A percentile compares a stretch with the other conserved stretches of the same genome.
Conservation (phyloP, 139 green algal genomes). For the Eudorina sp. region DNA sequence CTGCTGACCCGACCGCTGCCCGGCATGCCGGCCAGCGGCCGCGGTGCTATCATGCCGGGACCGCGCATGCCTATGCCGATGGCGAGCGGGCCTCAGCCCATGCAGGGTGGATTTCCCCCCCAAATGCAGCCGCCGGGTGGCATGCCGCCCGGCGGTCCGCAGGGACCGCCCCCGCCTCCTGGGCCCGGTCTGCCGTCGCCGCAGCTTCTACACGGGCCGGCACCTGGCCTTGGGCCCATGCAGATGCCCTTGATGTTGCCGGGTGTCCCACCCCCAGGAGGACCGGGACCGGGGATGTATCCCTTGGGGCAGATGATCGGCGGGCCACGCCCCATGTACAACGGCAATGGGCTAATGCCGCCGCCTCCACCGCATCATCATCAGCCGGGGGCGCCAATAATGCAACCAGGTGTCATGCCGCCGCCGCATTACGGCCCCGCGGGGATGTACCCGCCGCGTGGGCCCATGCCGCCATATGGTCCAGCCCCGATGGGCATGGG, state of each 20-base stretch:
- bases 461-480: not conserved
- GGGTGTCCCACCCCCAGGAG: not conserved
- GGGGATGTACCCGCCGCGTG: not conserved
- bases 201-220: not conserved
- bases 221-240: not conserved
- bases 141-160: not conserved
- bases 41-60: not conserved
- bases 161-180: not conserved
- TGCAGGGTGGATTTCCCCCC: too few relatives aligned
- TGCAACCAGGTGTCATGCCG: slow-evolving; percentile 1
- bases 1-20: not conserved
- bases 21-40: not conserved
- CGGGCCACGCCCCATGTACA: not conserved
- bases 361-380: not conserved
- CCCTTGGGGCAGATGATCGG: not conserved
- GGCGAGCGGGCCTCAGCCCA: not conserved
- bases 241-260: not conserved
- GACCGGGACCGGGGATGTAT: not conserved
- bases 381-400: not conserved
- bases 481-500: not conserved
- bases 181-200: not conserved
- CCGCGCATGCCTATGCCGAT: not conserved
- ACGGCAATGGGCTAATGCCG: not conserved
- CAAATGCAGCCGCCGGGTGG: not conserved
- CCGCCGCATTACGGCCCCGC: not conserved